These are phyloP conservation scores for Zarea fungicola DNA, from an alignment of 2,329 filamentous ascomycete species.

Conservation along the genomic window DNA sequence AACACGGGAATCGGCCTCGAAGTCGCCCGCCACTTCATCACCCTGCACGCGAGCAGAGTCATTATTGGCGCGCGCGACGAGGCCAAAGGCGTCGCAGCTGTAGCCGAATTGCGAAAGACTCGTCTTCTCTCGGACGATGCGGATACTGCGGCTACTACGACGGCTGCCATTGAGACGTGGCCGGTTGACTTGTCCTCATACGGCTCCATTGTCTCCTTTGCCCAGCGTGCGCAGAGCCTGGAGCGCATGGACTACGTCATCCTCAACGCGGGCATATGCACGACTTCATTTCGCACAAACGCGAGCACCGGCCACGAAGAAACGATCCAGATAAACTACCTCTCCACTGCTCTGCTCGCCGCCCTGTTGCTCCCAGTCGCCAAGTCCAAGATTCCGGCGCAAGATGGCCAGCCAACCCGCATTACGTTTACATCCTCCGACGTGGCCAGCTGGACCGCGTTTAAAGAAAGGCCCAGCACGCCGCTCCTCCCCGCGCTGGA, in stretches of 20 bases:
- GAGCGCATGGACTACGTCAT: conserved; percentile 34
- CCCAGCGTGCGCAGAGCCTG: conserved; percentile 24
- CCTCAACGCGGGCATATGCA: conserved; percentile 28
- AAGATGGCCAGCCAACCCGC: conserved; percentile 12
- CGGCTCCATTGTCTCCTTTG: conserved; percentile 35
- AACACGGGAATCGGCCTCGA: conserved; percentile 32
- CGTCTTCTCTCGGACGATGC: no score
- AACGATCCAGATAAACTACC: conserved; percentile 44
- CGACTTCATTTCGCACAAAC: conserved; percentile 1
- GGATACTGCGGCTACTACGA: background rate
- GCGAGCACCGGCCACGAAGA: conserved; percentile 34
- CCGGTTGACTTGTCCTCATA: conserved; percentile 35
- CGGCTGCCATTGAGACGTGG: conserved; percentile 24
- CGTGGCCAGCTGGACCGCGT: conserved; percentile 16
- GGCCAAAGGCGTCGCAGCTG: conserved; percentile 22
- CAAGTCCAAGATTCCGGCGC: conserved; percentile 23
- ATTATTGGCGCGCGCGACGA: conserved; percentile 30
- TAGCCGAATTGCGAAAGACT: conserved; percentile 2
- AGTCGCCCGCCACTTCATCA: conserved; percentile 28
- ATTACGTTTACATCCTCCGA: conserved; percentile 23
- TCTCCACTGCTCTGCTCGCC: conserved; percentile 43
- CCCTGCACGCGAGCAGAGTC: conserved; percentile 25
- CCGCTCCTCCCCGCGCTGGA: conserved; percentile 20
- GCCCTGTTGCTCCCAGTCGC: conserved; percentile 43
- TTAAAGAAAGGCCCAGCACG: conserved; percentile 15